Evolutionary conservation across 176 grass and related monocot genomes (phyloP).

Genomic region (Avena atlantica): DNA sequence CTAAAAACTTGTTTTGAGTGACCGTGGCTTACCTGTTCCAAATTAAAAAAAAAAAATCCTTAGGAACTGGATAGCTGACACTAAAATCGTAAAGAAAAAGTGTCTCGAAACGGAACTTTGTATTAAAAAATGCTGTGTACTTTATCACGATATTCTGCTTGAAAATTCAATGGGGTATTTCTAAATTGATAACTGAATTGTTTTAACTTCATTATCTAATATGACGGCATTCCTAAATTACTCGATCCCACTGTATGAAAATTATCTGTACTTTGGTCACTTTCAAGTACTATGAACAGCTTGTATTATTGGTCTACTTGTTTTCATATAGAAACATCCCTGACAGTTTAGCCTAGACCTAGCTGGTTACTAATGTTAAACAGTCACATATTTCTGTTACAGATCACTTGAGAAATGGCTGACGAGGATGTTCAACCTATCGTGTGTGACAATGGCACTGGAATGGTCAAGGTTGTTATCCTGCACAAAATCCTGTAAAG

Average conservation of each 20-base stretch:
- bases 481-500: background rate
- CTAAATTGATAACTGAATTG: background rate
- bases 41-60: background rate
- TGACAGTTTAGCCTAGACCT: background rate
- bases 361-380: background rate
- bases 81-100: background rate
- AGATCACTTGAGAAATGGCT: conserved; percentile 56
- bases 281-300: background rate
- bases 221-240: background rate
- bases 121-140: background rate
- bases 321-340: background rate
- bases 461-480: conserved; percentile 84
- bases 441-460: conserved; percentile 87
- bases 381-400: conserved; percentile 27
- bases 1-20: background rate
- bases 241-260: background rate
- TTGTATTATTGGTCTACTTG: background rate
- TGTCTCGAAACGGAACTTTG: background rate
- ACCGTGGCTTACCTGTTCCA: background rate
- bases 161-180: background rate
- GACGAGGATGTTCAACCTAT: conserved; percentile 87
- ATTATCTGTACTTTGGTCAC: background rate
- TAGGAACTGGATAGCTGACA: background rate
- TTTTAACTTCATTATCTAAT: background rate
- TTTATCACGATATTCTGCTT: background rate